Base-by-base conservation (phyloP, 805 yeast species). In the Candida quercuum region DNA sequence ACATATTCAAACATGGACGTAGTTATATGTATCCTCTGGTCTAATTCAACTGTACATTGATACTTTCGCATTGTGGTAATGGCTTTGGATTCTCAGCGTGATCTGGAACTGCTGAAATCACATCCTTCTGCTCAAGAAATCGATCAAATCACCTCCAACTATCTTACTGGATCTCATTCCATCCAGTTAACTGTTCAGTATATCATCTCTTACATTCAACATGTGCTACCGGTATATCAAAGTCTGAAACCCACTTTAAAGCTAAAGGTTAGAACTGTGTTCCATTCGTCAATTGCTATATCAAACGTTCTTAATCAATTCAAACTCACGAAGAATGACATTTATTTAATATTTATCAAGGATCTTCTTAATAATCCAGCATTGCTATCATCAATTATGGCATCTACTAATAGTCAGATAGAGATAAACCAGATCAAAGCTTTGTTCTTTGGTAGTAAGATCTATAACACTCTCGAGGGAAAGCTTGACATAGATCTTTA, bases 391-490 rank as follows among this genome's bases (percentile, higher is more conserved):
- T 14, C 42, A 7, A 22, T 42, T 2, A 30, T 53, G 6, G 28
- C 29, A 4, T 32, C 37, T 6, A 37, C 45, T 7, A 36, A 28
- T 1, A 44, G 43, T 18, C 41, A 34, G 22, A 14, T 41, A 4
- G 49, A 48, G 23, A 21, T 41, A 5, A 16, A 21, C 6, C 56
- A 46, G 25, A 32, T 49, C 1, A 47, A 37, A 19, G 30, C 53
- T 3, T 36, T 53, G 9, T 43, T 54, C 22, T 50, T 53, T 32
- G 58, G 59, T 7, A 48, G 57, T 19, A 53, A 43, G 37, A 42
- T 54, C 3, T 49, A 44, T 17, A 43, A 53, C 8, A 20, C 47
- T 0, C 51, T 52, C 25, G 48, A 52, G 30, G 57, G 56, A 1
- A 41, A 46, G 12, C 14, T 53, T 13, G 33, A 20, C 0, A 26